A percentile compares a stretch with the other conserved stretches of the same genome.
These are phyloP conservation scores for Asterochloris erici DNA, from an alignment of 139 green algal species.

Conservation along the genomic window DNA sequence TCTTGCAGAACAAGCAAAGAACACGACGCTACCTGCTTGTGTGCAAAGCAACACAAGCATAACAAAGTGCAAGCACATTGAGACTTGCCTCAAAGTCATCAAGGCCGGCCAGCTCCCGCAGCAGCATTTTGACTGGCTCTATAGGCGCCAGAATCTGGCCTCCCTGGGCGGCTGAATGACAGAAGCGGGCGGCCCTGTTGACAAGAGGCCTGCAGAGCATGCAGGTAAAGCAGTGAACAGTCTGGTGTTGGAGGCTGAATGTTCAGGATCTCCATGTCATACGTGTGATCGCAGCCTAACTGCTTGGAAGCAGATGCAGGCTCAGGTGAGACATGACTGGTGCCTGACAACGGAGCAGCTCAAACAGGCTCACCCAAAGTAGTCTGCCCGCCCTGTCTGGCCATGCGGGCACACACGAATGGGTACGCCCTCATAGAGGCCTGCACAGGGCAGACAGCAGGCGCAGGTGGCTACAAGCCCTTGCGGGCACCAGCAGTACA, in stretches of 20 bases:
- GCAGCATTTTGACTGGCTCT: slow-evolving; percentile 1
- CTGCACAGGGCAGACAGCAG: background rate
- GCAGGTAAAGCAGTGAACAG: background rate
- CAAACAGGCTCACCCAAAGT: slow-evolving; percentile 29
- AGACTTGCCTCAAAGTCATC: background rate
- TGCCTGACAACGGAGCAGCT: background rate
- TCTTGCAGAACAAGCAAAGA: too few species aligned
- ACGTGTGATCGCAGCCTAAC: too few species aligned
- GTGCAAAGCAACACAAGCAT: too few species aligned
- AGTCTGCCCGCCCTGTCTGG: slow-evolving; percentile 54
- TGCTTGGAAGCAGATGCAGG: background rate
- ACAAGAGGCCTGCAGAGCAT: background rate
- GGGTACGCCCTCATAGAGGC: slow-evolving; percentile 49
- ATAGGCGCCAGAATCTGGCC: slow-evolving; percentile 10
- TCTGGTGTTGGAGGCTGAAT: too few species aligned
- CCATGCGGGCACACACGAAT: slow-evolving; percentile 48
- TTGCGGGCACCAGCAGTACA: too few species aligned
- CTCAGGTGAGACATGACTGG: background rate
- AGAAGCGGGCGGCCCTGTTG: slow-evolving; percentile 9
- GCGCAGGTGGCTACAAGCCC: too few species aligned
- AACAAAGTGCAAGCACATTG: too few species aligned
- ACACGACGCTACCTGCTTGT: too few species aligned
- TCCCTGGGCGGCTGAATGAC: slow-evolving; percentile 7
- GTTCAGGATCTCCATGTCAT: too few species aligned
- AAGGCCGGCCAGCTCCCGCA: background rate